Conservation (phyloP, 2,329 filamentous ascomycete genomes). For the Hymenoscyphus linearis region DNA sequence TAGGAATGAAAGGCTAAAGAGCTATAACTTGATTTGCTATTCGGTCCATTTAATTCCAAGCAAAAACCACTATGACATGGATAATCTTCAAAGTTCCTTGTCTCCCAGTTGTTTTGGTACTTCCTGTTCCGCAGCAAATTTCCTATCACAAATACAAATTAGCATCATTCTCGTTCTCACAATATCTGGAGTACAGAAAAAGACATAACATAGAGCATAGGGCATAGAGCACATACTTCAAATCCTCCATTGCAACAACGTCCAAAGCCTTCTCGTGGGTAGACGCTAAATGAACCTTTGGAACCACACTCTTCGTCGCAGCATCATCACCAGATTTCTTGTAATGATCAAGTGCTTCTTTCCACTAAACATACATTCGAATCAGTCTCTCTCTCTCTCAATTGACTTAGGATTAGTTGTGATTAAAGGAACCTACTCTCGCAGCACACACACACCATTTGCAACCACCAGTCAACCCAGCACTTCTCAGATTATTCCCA, state of each 20-base stretch:
- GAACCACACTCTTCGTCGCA: slow-evolving; percentile 24
- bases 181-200: not conserved
- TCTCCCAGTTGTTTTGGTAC: not conserved
- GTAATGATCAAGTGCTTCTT: slow-evolving; percentile 41
- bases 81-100: too few species aligned
- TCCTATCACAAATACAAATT: not conserved
- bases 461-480: slow-evolving; percentile 52
- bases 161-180: not conserved
- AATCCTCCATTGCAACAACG: slow-evolving; percentile 30
- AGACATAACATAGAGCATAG: too few species aligned
- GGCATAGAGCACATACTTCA: slow-evolving; percentile 23
- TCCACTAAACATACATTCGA: slow-evolving; percentile 39
- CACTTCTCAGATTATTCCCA: slow-evolving; percentile 52
- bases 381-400: too few species aligned
- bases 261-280: slow-evolving; percentile 34
- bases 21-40: too few species aligned
- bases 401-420: too few species aligned
- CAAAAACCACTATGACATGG: too few species aligned
- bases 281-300: slow-evolving; percentile 34
- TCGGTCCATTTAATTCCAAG: too few species aligned
- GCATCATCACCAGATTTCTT: slow-evolving; percentile 7
- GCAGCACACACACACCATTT: slow-evolving; percentile 58
- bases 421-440: not conserved
- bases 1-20: too few species aligned
- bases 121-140: not conserved